Evolutionary conservation across 2,329 filamentous ascomycete genomes (phyloP).

Genomic region (Aspergillus phoenicis): DNA sequence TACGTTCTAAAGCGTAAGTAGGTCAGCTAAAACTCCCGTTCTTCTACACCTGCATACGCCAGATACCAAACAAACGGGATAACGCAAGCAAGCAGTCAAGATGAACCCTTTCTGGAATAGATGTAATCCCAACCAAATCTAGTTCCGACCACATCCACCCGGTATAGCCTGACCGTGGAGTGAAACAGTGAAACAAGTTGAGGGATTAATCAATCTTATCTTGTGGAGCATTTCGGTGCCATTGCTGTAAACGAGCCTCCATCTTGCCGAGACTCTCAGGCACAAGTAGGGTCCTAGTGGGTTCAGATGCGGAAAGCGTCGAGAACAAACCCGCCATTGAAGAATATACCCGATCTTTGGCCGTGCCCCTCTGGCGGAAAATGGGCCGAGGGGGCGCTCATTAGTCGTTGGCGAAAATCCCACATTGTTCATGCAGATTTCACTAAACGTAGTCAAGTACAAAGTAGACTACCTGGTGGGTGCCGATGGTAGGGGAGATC

Average conservation of each 20-base stretch:
- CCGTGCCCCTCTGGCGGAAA: background rate
- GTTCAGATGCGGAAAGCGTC: background rate
- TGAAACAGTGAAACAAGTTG: background rate
- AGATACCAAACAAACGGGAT: background rate
- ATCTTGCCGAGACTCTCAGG: conserved; percentile 7
- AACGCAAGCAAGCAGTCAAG: background rate
- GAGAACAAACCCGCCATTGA: background rate
- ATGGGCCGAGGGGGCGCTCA: background rate
- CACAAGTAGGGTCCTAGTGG: conserved; percentile 10
- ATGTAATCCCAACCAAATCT: background rate
- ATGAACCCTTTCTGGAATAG: background rate
- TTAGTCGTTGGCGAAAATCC: background rate
- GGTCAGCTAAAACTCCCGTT: background rate
- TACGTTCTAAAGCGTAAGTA: background rate
- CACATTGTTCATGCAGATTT: too few relatives aligned
- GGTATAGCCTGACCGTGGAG: background rate
- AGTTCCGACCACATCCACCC: conserved; percentile 3
- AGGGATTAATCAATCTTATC: conserved; percentile 28
- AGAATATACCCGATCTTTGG: background rate
- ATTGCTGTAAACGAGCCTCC: conserved; percentile 6
- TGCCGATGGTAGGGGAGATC: background rate
- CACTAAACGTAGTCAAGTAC: too few relatives aligned
- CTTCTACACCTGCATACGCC: background rate
- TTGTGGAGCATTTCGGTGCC: conserved; percentile 22
- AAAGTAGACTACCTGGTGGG: background rate